Evolutionary conservation across 345 rosid genomes (phyloP), one percentile per base, ranked within the genome.

Genomic region (Gossypium herbaceum): DNA sequence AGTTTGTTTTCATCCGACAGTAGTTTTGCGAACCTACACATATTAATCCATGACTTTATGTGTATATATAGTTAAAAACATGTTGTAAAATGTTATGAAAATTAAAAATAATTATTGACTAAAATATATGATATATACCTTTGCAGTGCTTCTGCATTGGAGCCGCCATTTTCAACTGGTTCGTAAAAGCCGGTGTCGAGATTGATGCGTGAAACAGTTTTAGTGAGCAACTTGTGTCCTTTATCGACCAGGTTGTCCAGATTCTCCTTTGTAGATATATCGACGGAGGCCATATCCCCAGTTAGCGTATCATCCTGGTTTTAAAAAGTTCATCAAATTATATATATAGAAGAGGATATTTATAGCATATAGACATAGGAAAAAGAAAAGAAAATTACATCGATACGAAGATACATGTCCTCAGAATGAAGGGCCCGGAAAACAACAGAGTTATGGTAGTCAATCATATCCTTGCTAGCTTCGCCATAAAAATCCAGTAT

Each of bases 321-420:
- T 34, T 34, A 34, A 34, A 34, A 34, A 34, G 6, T 4, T 34
- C 41, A 5, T 5, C 41, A 5, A 5, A 34, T 34, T 34, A 34
- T 34, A 34, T 34, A 4, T 34, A 34, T 34, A 34, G 41, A 34
- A 5, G 41, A 34, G 41, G 7, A 34, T 34, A 34, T 34, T 34
- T 34, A 34, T 34, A 5, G 7, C 41, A 56, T 22, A 20, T 22
- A 11, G 61, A 61, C 43, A 39, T 7, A 63, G 9, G 45, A 41
- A 19, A 19, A 19, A 20, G 22, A 66, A 2, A 17, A 34, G 55
- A 65, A 34, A 29, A 84, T 83, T 85, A 93, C 97, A 57, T 88
- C 84, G 71, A 91, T 85, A 45, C 97, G 79, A 11, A 93, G 92
- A 71, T 93, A 93, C 22, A 79, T 89, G 1, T 86, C 77, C 60